A percentile compares a stretch with the other conserved stretches of the same genome.
phyloP scores from a whole-genome alignment of 2,329 filamentous ascomycete species.

The Aspergillus hortae region DNA sequence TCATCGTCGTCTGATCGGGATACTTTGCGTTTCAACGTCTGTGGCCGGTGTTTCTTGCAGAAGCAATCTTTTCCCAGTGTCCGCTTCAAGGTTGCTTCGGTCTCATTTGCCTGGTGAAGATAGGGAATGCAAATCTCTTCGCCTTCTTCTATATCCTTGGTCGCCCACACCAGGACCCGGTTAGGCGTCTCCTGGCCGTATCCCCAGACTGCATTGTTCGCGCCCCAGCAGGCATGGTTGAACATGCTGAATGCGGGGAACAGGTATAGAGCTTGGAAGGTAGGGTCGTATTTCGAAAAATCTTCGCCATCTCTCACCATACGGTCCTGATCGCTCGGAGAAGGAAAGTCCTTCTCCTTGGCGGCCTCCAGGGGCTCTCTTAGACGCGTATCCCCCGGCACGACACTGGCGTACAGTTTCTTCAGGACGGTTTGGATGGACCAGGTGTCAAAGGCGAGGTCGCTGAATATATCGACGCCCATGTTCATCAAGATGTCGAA shows the following conservation, averaged over 20 bases:
- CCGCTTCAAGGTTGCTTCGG: background rate
- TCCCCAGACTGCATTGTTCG: constrained; percentile 28
- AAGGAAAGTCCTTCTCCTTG: background rate
- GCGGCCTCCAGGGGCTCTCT: background rate
- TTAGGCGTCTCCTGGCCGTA: constrained; percentile 26
- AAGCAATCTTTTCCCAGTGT: background rate
- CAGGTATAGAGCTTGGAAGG: constrained; percentile 27
- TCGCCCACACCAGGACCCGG: constrained; percentile 28
- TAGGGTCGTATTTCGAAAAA: constrained; percentile 16
- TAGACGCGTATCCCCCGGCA: constrained; percentile 14
- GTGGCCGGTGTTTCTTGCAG: background rate
- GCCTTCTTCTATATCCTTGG: constrained; percentile 17
- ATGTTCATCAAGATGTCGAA: constrained; percentile 33
- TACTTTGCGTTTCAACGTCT: background rate
- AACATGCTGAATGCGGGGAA: constrained; percentile 32
- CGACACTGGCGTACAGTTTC: constrained; percentile 29
- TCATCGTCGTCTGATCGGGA: background rate
- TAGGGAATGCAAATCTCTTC: constrained; percentile 27
- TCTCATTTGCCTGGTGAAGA: constrained; percentile 1
- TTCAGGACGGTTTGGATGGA: constrained; percentile 31
- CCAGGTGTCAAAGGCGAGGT: constrained; percentile 37
- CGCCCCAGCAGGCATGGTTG: constrained; percentile 21
- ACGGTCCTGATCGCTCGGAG: background rate
- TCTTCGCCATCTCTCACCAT: constrained; percentile 16
- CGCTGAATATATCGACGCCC: constrained; percentile 36